phyloP scores from a whole-genome alignment of 805 yeast genomes.

The Diddensiella caesifluorescens region DNA sequence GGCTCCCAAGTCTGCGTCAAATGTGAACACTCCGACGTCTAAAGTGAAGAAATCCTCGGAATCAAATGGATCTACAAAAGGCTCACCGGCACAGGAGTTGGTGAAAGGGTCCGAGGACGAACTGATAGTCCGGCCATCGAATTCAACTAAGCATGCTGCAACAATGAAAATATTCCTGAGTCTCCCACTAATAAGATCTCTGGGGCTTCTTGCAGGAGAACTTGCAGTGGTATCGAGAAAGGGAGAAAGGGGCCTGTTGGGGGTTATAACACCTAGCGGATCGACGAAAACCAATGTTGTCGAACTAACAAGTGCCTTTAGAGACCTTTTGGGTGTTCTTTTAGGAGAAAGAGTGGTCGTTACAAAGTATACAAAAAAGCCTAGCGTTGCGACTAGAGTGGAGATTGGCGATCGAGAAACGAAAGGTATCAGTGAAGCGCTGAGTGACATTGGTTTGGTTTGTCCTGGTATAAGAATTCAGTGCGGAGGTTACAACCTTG shows the following conservation, averaged over 20 bases:
- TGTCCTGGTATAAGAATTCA: slow-evolving; percentile 39
- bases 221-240: slow-evolving; percentile 18
- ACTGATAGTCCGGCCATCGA: slow-evolving; percentile 27
- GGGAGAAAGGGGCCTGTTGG: slow-evolving; percentile 20
- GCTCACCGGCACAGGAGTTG: not conserved
- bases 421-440: slow-evolving; percentile 29
- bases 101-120: not conserved
- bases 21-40: slow-evolving; percentile 15
- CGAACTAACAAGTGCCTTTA: slow-evolving; percentile 28
- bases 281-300: slow-evolving; percentile 23
- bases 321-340: slow-evolving; percentile 39
- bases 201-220: slow-evolving; percentile 28
- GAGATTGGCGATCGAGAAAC: slow-evolving; percentile 29
- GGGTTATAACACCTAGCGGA: slow-evolving; percentile 26
- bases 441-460: slow-evolving; percentile 36
- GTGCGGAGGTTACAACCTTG: slow-evolving; percentile 40
- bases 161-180: slow-evolving; percentile 24
- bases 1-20: slow-evolving; percentile 8
- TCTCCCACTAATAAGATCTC: slow-evolving; percentile 23
- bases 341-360: slow-evolving; percentile 51
- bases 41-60: slow-evolving; percentile 7
- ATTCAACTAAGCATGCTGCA: slow-evolving; percentile 9
- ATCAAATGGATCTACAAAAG: not conserved
- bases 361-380: slow-evolving; percentile 42
- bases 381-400: slow-evolving; percentile 40